Base-by-base conservation (phyloP, 73 alveolate genomes). In the Durusdinium trenchii region DNA sequence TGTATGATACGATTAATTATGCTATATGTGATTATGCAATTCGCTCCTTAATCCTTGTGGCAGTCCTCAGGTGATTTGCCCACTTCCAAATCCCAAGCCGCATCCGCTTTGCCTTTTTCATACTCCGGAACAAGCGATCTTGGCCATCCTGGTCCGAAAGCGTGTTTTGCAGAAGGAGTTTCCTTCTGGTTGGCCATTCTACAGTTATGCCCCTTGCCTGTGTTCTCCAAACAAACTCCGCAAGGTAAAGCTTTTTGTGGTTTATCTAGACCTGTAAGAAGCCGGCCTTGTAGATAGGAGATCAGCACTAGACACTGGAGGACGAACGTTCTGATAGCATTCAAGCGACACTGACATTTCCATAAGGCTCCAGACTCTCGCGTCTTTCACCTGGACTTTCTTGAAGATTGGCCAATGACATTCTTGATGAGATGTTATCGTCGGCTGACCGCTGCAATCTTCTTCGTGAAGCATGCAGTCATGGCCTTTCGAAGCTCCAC, bases 81-180 rank as follows among this genome's bases (percentile, higher is more conserved):
- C 98, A 12, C 28, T 69, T 32, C 98, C 98, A 23, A 91, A 91
- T 38, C 98, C 98, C 3, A 67, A 67, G 57, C 84, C 98, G 40
- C 98, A 91, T 36, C 98, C 98, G 35, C 90, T 91, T 23, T 67
- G 90, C 47, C 78, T 91, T 7, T 91, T 91, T 36, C 98, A 91
- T 78, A 91, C 98, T 20, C 98, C 98, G 18, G 98, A 91, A 76
- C 98, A 91, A 52, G 87, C 98, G 3, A 91, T 91, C 89, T 40
- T 91, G 79, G 98, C 98, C 90, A 50, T 91, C 47, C 98, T 91
- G 12, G 84, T 91, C 61, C 98, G 98, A 40, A 91, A 91, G 98
- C 98, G 52, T 12, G 98, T 91, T 28, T 78, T 91, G 71, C 50
- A 76, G 42, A 78, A 78, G 60, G 38, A 91, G 47, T 54, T 91